A percentile compares a stretch with the other conserved stretches of the same genome.
Conservation (phyloP, 352 stramenopile species). For the Phytophthora cajani region DNA sequence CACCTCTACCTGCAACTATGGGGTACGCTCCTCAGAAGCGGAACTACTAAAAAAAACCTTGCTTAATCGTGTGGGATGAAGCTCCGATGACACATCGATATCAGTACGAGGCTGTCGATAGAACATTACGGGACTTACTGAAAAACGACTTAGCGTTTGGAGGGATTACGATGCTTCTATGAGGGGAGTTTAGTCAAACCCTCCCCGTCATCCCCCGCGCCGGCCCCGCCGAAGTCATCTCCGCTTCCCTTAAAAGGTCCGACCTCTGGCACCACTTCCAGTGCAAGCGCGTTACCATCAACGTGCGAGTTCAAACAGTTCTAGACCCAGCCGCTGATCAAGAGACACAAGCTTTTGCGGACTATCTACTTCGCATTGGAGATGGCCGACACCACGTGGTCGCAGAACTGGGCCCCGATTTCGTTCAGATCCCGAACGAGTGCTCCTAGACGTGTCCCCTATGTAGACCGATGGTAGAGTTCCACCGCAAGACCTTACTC, state of each 20-base stretch:
- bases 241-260: neutral
- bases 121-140: slow-evolving; percentile 6
- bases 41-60: neutral
- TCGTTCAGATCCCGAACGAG: slow-evolving; percentile 3
- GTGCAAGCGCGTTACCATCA: neutral
- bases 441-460: slow-evolving; percentile 1
- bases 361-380: no score
- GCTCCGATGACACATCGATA: slow-evolving; percentile 10
- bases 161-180: slow-evolving; percentile 12
- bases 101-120: slow-evolving; percentile 5
- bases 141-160: slow-evolving; percentile 12
- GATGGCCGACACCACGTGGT: no score
- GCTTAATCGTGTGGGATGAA: slow-evolving; percentile 10
- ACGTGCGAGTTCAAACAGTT: no score
- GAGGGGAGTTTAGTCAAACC: slow-evolving; percentile 5
- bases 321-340: no score
- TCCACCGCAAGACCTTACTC: no score
- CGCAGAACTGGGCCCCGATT: neutral
- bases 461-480: no score
- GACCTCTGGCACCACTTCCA: slow-evolving; percentile 2
- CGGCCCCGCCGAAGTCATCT: slow-evolving; percentile 2
- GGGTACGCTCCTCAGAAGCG: neutral
- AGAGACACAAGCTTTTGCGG: no score
- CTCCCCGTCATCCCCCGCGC: slow-evolving; percentile 6
- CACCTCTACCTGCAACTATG: neutral